Evolutionary conservation across 208 protist species (phyloP).

Genomic region (Crithidia thermophila): DNA sequence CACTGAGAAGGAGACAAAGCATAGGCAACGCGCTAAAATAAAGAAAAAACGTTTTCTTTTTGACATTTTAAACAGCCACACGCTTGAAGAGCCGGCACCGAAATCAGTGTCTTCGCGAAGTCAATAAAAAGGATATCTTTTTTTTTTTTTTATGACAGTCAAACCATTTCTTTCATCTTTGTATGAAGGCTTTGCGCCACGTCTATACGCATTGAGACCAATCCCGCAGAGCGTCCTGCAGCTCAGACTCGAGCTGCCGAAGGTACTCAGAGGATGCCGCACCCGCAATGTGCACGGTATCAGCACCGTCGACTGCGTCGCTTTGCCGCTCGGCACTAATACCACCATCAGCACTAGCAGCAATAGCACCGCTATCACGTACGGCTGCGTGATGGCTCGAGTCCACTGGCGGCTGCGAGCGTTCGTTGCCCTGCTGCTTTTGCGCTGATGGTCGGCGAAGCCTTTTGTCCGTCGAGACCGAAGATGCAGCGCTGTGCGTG

Average conservation of each 20-base stretch:
- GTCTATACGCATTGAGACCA: slow-evolving; percentile 21
- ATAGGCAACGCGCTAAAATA: neutral
- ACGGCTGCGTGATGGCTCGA: no score
- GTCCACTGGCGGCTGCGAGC: neutral
- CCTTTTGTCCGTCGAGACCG: neutral
- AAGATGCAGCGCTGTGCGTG: neutral
- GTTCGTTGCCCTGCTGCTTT: neutral
- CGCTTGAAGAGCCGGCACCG: no score
- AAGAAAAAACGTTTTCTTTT: neutral
- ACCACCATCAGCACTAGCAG: no score
- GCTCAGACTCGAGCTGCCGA: slow-evolving; percentile 33
- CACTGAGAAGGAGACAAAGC: neutral
- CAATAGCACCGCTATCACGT: no score
- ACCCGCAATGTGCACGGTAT: slow-evolving; percentile 16
- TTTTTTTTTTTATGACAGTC: no score
- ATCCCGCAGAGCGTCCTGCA: slow-evolving; percentile 29
- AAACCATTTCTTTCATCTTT: no score
- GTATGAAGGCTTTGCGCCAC: neutral
- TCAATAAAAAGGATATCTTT: no score
- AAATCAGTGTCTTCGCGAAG: no score
- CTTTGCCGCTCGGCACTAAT: no score
- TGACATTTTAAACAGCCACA: no score
- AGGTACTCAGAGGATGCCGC: slow-evolving; percentile 25
- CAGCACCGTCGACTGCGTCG: neutral
- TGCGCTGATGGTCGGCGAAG: neutral